A percentile compares a stretch with the other conserved stretches of the same genome.
These are phyloP conservation scores for Xerocomus minutiporus DNA, from an alignment of 1,284 basidiomycete genomes.

Conservation along the genomic window DNA sequence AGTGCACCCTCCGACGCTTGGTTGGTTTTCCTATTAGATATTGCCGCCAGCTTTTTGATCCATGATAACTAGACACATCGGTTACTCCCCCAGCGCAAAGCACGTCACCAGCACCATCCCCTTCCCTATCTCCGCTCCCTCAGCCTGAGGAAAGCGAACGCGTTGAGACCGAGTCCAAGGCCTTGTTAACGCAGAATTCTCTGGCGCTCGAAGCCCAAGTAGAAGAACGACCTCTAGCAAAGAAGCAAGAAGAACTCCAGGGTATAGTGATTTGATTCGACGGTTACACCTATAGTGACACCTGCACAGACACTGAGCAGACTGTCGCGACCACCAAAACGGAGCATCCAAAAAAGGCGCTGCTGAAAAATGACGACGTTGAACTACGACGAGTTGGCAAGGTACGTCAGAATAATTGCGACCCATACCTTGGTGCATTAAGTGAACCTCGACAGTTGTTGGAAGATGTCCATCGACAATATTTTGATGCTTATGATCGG, in stretches of 20 bases:
- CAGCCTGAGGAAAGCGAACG: conserved; percentile 39
- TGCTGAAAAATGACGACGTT: conserved; percentile 85
- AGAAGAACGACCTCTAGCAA: conserved; percentile 82
- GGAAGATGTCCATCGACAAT: conserved; percentile 69
- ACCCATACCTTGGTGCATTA: not conserved
- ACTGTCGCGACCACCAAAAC: conserved; percentile 17
- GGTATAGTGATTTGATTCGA: conserved; percentile 34
- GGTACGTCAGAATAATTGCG: conserved; percentile 40
- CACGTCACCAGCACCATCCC: conserved; percentile 13
- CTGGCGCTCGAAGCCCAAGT: conserved; percentile 79
- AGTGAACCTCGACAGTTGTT: conserved; percentile 54
- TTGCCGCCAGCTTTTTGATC: not conserved
- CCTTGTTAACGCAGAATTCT: conserved; percentile 59
- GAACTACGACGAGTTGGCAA: conserved; percentile 76
- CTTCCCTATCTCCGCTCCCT: conserved; percentile 24
- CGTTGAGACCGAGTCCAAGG: conserved; percentile 47
- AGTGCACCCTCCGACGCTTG: conserved; percentile 23
- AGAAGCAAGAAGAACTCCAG: conserved; percentile 78
- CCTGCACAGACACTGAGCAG: conserved; percentile 12
- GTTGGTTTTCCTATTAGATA: conserved; percentile 19
- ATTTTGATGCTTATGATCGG: conserved; percentile 64
- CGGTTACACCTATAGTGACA: not conserved
- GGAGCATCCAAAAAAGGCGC: conserved; percentile 58
- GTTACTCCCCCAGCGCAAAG: conserved; percentile 12
- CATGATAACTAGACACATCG: conserved; percentile 17